Conservation (phyloP, 2,329 filamentous ascomycete species). For the Penicillium sp. region DNA sequence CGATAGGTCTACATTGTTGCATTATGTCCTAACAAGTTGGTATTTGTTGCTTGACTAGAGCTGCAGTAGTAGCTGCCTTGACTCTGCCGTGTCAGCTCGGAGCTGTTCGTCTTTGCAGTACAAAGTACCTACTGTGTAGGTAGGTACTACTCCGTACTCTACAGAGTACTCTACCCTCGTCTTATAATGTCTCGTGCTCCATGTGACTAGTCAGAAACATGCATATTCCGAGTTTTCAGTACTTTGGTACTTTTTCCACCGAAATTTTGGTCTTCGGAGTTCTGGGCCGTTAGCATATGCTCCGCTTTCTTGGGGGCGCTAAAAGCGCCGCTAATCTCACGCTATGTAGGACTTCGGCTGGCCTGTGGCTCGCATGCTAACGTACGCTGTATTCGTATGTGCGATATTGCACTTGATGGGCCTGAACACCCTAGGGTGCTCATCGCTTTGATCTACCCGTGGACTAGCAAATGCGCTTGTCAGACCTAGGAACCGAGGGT, state of each 20-base stretch:
- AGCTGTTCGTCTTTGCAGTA: neutral
- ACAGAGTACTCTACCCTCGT: neutral
- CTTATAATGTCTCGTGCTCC: neutral
- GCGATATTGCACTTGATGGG: neutral
- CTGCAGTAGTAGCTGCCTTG: neutral
- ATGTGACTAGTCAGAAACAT: constrained; percentile 6
- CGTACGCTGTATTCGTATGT: neutral
- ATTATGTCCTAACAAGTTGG: neutral
- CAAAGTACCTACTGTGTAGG: neutral
- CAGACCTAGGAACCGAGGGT: neutral
- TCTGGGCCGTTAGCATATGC: constrained; percentile 8
- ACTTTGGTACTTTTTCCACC: neutral
- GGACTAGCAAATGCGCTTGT: neutral
- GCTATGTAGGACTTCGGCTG: neutral
- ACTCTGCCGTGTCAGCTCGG: neutral
- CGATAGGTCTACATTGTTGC: neutral
- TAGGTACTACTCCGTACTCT: neutral
- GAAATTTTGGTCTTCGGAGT: neutral
- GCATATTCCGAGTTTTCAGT: neutral
- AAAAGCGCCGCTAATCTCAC: constrained; percentile 3
- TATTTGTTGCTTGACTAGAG: neutral
- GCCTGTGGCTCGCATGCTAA: constrained; percentile 5
- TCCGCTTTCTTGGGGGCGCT: constrained; percentile 9
- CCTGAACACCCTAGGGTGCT: neutral
- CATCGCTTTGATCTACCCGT: neutral